A percentile compares a stretch with the other conserved stretches of the same genome.
These are phyloP conservation scores for Kwoniella pini DNA, from an alignment of 768 basidiomycete genomes.

Conservation along the genomic window DNA sequence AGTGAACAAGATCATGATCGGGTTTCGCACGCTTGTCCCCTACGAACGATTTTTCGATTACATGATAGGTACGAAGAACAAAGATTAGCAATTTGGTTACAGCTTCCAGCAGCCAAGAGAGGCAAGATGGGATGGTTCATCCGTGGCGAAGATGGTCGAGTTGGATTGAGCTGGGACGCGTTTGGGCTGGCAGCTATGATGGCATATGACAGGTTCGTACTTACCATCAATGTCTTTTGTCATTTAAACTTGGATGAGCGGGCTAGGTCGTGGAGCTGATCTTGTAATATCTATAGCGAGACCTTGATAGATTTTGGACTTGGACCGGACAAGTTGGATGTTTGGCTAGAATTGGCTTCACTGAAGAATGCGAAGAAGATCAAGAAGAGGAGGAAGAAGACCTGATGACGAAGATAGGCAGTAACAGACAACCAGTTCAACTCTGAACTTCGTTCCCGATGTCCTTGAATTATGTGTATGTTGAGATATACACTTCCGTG, in stretches of 20 bases:
- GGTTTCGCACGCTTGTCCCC: slow-evolving; percentile 26
- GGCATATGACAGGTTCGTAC: slow-evolving; percentile 38
- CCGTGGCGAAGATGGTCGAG: slow-evolving; percentile 31
- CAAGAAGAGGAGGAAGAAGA: slow-evolving; percentile 8
- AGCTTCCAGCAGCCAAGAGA: slow-evolving; percentile 20
- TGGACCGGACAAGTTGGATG: slow-evolving; percentile 38
- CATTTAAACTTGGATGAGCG: no score
- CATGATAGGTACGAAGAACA: slow-evolving; percentile 48
- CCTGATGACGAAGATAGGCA: no score
- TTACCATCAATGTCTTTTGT: no score
- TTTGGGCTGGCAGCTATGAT: slow-evolving; percentile 33
- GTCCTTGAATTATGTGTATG: no score
- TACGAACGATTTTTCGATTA: slow-evolving; percentile 36
- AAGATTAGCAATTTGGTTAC: slow-evolving; percentile 40
- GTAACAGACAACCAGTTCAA: no score
- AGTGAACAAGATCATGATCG: slow-evolving; percentile 6
- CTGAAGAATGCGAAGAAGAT: slow-evolving; percentile 34
- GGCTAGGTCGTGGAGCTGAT: no score
- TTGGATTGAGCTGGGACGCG: slow-evolving; percentile 39
- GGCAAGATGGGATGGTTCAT: slow-evolving; percentile 38
- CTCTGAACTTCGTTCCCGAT: no score
- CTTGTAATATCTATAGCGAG: no score
- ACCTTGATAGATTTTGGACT: slow-evolving; percentile 28
- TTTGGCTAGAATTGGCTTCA: slow-evolving; percentile 42
- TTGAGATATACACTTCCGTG: no score